Base-by-base conservation (phyloP, 2,329 filamentous ascomycete species). In the Dactylella cylindrospora region DNA sequence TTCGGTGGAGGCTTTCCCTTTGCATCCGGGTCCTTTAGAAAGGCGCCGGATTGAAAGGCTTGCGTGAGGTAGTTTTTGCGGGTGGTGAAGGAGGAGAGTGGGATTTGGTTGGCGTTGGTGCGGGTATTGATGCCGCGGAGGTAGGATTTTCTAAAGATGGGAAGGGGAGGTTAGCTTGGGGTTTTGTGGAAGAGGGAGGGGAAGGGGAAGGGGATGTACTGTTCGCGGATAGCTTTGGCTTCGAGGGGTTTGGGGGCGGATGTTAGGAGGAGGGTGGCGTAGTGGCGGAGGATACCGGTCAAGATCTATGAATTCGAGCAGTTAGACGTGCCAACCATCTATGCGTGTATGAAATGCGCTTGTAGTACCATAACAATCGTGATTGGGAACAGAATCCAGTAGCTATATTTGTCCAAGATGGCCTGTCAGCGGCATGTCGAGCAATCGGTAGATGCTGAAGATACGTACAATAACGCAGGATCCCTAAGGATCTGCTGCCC, bases 331-430 rank as follows among this genome's bases (percentile, higher is more conserved):
- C 70, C 43, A 70, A 31, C 41, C 3, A 9, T 5, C 5, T 6
- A 7, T 31, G 15, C 10, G 28, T n/a, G 25, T 22, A n/a, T 8
- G 10, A 17, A 32, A 1, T 20, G 6, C 19, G 3, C 7, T 19
- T 38, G 13, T 26, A 12, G 31, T 71, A 88, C 85, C 94, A 98
- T 98, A 72, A 98, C 93, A 70, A 95, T 80, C 39, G 91, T 95
- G 74, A 98, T 98, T 65, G 93, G 93, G 66, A 96, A 85, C 62
- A 98, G 80, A 75, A 98, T 98, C 93, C 93, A 98, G 80, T 96
- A 97, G 77, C 93, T 98, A 70, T 50, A 61, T 4, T n/a, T 23
- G 22, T 28, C 19, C 9, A 23, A 17, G 12, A 15, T 49, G 49
- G 51, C 13, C 59, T 69, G 40, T 72, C 43, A 69, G 68, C 38